Percentiles rank a stretch among this genome's conserved stretches.
Conservation (phyloP, 176 grass and related monocot species). For the Ampelocalamus luodianensis region DNA sequence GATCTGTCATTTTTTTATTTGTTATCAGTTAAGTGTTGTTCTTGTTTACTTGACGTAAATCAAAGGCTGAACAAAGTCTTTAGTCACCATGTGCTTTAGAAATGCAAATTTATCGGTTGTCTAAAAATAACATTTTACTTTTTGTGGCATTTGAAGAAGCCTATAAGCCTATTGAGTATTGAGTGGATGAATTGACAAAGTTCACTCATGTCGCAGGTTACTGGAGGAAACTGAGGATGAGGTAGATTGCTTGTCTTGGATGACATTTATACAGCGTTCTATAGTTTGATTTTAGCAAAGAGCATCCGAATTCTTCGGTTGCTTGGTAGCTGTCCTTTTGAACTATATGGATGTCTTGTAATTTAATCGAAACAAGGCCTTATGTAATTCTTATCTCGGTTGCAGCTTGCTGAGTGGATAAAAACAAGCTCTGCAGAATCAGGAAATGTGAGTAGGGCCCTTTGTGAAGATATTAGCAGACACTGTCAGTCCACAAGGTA, state of each 20-base stretch:
- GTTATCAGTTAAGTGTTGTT: not conserved
- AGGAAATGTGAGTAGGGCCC: slow-evolving; percentile 60
- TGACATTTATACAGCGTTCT: not conserved
- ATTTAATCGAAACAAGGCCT: not conserved
- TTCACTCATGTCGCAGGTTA: slow-evolving; percentile 58
- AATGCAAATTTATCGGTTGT: not conserved
- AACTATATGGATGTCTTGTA: not conserved
- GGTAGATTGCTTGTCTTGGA: slow-evolving; percentile 41
- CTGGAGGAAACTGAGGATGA: slow-evolving; percentile 96
- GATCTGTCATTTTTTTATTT: not conserved
- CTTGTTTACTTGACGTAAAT: not conserved
- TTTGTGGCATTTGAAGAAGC: slow-evolving; percentile 12
- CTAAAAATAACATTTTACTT: not conserved
- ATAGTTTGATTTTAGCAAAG: slow-evolving; percentile 3
- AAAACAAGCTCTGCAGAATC: slow-evolving; percentile 67
- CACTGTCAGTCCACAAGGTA: slow-evolving; percentile 72
- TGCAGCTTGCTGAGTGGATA: slow-evolving; percentile 84
- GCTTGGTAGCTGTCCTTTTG: not conserved
- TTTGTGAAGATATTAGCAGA: slow-evolving; percentile 86
- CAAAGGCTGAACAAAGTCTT: not conserved
- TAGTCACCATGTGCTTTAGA: not conserved
- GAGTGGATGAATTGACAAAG: slow-evolving; percentile 39
- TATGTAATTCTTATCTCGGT: not conserved
- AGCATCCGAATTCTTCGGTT: not conserved
- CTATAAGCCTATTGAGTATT: slow-evolving; percentile 2